Evolutionary conservation across 2,329 filamentous ascomycete species (phyloP).

Genomic region (Diaporthe ilicicola): DNA sequence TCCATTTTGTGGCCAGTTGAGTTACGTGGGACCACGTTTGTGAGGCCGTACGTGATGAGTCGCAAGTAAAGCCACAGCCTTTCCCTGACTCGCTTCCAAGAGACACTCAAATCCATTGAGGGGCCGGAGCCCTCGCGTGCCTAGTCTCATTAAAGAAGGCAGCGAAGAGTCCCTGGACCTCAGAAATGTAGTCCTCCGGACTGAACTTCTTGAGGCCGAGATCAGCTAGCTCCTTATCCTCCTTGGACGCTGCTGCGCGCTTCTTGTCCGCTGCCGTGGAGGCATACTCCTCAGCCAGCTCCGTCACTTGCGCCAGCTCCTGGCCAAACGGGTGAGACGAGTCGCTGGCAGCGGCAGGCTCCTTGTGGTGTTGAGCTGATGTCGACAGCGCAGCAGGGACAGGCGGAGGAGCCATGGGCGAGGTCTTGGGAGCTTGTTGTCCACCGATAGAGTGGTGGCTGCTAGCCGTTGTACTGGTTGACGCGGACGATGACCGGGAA

Average conservation of each 20-base stretch:
- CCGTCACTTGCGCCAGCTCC: conserved; percentile 90
- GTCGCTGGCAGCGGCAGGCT: conserved; percentile 39
- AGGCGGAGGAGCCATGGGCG: conserved; percentile 40
- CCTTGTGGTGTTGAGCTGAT: conserved; percentile 35
- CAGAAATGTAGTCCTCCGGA: conserved; percentile 83
- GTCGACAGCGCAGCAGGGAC: conserved; percentile 17
- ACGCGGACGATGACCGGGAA: conserved; percentile 65
- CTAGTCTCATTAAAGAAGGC: conserved; percentile 62
- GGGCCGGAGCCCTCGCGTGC: conserved; percentile 42
- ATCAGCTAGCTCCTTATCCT: conserved; percentile 73
- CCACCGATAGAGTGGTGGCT: conserved; percentile 48
- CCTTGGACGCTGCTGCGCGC: conserved; percentile 73
- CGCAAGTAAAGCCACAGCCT: background rate
- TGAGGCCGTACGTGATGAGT: background rate
- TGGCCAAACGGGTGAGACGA: conserved; percentile 80
- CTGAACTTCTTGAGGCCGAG: conserved; percentile 77
- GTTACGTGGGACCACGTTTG: too few relatives aligned
- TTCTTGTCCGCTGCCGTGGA: conserved; percentile 57
- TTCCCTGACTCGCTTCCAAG: too few relatives aligned
- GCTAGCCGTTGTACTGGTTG: conserved; percentile 59
- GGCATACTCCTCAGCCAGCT: conserved; percentile 89
- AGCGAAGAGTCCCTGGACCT: conserved; percentile 76
- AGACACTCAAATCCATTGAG: conserved; percentile 58
- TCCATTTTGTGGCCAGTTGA: background rate
- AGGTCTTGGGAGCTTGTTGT: conserved; percentile 39